Conservation (phyloP, 257 asterid genomes). For the Fraxinus anomala region DNA sequence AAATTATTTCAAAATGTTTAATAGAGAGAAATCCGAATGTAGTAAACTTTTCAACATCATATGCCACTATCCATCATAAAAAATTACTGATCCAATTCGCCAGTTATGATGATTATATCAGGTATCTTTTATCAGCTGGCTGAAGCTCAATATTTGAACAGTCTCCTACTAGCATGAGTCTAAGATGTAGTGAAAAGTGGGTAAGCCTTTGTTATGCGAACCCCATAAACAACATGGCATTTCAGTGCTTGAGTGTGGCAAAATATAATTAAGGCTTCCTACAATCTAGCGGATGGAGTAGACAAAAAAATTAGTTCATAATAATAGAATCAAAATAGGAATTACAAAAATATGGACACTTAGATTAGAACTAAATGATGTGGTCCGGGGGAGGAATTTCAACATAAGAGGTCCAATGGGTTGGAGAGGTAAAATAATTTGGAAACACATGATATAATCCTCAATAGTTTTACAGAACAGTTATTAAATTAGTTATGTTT, state of each 20-base stretch:
- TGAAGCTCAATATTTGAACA: not conserved
- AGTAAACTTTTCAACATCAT: not conserved
- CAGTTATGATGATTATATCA: not conserved
- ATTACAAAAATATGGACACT: not conserved
- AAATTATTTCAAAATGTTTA: not conserved
- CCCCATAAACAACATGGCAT: not conserved
- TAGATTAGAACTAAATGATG: not conserved
- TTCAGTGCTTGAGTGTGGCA: not conserved
- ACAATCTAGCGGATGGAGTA: not conserved
- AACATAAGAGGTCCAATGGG: not conserved
- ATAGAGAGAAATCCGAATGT: not conserved
- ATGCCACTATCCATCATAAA: not conserved
- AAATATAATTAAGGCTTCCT: not conserved
- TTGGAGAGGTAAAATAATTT: not conserved
- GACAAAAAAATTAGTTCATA: not conserved
- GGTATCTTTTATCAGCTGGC: not conserved
- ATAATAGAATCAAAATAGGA: not conserved
- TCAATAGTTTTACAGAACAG: not conserved
- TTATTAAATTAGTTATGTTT: not conserved
- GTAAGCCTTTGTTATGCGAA: not conserved
- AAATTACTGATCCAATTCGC: not conserved
- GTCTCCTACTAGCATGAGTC: not conserved
- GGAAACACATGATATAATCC: not conserved
- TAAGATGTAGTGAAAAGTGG: not conserved
- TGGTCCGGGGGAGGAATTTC: not conserved